Conservation (phyloP, 2,329 filamentous ascomycete species). For the Fusarium sp. region DNA sequence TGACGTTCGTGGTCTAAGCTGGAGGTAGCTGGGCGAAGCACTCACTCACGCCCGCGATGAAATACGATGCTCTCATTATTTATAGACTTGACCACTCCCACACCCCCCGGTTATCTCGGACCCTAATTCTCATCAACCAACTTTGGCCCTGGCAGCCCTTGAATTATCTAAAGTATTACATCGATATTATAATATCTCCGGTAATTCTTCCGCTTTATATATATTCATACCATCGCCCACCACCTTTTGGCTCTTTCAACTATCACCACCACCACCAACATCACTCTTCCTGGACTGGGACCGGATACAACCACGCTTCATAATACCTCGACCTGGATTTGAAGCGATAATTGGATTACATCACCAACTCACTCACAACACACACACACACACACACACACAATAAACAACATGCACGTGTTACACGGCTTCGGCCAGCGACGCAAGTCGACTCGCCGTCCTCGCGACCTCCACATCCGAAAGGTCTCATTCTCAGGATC, state of each 20-base stretch:
- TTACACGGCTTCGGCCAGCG: conserved; percentile 55
- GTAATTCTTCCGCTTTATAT: conserved; percentile 23
- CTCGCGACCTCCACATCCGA: conserved; percentile 57
- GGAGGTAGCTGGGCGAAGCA: neutral
- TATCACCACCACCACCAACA: neutral
- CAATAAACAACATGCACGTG: conserved; percentile 53
- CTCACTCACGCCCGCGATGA: neutral
- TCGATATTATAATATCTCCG: conserved; percentile 26
- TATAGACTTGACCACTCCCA: conserved; percentile 40
- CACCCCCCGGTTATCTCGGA: conserved; percentile 29
- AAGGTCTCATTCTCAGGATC: conserved; percentile 59
- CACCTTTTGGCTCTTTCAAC: neutral
- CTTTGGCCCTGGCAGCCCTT: conserved; percentile 28
- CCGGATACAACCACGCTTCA: conserved; percentile 8
- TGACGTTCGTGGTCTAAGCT: conserved; percentile 36
- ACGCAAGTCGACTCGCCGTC: conserved; percentile 53
- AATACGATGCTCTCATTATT: conserved; percentile 43
- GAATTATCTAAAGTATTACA: conserved; percentile 33
- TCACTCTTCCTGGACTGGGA: conserved; percentile 4
- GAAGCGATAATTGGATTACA: neutral
- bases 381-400: conserved; percentile 7
- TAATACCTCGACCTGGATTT: conserved; percentile 6
- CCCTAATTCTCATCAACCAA: conserved; percentile 21
- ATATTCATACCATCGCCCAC: conserved; percentile 13
- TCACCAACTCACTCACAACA: conserved; percentile 4